Evolutionary conservation across 257 asterid genomes (phyloP).

Genomic region (Fraxinus excelsior): DNA sequence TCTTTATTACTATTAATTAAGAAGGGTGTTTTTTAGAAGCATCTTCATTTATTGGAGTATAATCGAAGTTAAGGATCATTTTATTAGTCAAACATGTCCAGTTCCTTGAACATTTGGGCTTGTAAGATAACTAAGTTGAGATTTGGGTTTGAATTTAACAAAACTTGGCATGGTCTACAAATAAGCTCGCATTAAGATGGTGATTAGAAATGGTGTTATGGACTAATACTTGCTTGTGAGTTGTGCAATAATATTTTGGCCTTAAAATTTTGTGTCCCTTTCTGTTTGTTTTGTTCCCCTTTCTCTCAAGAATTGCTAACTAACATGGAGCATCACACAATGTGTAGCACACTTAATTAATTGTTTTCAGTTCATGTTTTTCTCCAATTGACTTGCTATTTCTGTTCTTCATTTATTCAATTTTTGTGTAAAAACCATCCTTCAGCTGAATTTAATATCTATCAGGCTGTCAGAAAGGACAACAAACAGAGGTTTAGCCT

Average conservation of each 20-base stretch:
- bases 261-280: not conserved
- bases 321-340: not conserved
- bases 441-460: constrained; percentile 1
- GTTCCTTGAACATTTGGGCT: too few species aligned
- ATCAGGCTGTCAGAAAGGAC: constrained; percentile 78
- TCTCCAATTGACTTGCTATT: constrained; percentile 2
- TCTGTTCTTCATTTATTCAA: constrained; percentile 5
- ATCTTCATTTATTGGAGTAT: not conserved
- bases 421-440: not conserved
- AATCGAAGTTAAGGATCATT: not conserved
- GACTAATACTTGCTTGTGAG: not conserved
- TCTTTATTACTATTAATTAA: too few species aligned
- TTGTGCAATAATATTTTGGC: not conserved
- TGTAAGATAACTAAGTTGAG: not conserved
- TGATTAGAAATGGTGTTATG: not conserved
- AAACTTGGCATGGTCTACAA: not conserved
- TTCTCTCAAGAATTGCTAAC: not conserved
- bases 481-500: constrained; percentile 85
- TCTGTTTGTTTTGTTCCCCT: not conserved
- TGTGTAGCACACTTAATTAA: not conserved
- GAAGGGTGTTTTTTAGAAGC: not conserved
- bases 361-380: not conserved
- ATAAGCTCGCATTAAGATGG: not conserved
- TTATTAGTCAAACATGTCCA: too few species aligned
- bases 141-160: not conserved